These are phyloP conservation scores for Catunica adiposa DNA, from an alignment of 2,329 filamentous ascomycete genomes.

Conservation along the genomic window DNA sequence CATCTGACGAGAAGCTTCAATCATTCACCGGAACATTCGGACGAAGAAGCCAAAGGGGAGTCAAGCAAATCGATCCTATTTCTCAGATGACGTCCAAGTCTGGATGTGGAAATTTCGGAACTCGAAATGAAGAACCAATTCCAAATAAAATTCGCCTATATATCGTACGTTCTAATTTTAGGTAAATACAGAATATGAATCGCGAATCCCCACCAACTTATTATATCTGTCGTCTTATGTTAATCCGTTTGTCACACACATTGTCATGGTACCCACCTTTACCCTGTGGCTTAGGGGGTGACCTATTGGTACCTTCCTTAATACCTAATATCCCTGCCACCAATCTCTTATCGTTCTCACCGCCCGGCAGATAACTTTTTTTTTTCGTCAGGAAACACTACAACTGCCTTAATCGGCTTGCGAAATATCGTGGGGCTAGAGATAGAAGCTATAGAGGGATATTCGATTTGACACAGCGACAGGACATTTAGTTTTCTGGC, in stretches of 20 bases:
- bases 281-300: background rate
- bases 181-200: too few species aligned
- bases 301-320: background rate
- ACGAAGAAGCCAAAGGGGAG: too few species aligned
- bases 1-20: too few species aligned
- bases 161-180: background rate
- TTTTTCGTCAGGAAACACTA: background rate
- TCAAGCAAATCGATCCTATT: background rate
- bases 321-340: too few species aligned
- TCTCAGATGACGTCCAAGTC: too few species aligned
- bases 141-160: background rate
- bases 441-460: background rate
- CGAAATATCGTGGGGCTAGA: background rate
- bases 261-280: background rate
- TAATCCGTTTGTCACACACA: background rate
- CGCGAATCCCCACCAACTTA: too few species aligned
- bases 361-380: conserved; percentile 6
- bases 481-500: background rate
- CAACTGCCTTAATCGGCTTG: background rate
- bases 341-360: conserved; percentile 7
- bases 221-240: too few species aligned
- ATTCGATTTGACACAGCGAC: background rate
- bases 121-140: background rate
- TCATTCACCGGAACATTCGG: too few species aligned
- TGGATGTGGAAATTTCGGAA: too few species aligned